Conservation (phyloP, 305 asterid species). For the Ilex paraguariensis region DNA sequence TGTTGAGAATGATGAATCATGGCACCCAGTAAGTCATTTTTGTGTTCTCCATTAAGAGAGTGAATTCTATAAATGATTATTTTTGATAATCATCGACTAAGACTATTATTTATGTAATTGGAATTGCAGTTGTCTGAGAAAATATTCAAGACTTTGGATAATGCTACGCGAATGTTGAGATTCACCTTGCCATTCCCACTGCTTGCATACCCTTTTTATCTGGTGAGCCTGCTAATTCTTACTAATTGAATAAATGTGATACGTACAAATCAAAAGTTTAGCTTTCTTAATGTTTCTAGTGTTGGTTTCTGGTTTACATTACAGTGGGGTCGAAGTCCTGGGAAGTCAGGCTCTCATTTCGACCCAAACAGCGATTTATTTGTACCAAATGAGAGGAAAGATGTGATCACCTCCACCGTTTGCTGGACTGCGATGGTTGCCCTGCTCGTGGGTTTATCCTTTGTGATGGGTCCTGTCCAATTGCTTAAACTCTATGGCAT, state of each 20-base stretch:
- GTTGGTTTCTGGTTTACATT: background rate
- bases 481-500: slow-evolving; percentile 64
- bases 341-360: slow-evolving; percentile 83
- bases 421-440: slow-evolving; percentile 76
- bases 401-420: slow-evolving; percentile 64
- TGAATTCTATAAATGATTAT: background rate
- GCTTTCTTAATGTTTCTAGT: no score
- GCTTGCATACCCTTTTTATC: slow-evolving; percentile 52
- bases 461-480: slow-evolving; percentile 50
- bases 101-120: background rate
- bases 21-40: slow-evolving; percentile 72
- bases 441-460: slow-evolving; percentile 43
- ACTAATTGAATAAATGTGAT: no score
- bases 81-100: background rate
- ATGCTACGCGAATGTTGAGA: slow-evolving; percentile 26
- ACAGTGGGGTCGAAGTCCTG: slow-evolving; percentile 91
- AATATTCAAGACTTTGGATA: slow-evolving; percentile 31
- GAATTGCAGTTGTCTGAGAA: slow-evolving; percentile 32
- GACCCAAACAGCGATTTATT: slow-evolving; percentile 67
- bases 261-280: no score
- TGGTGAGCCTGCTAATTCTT: slow-evolving; percentile 25
- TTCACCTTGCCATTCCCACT: slow-evolving; percentile 48
- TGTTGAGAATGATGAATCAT: slow-evolving; percentile 89
- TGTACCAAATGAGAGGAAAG: slow-evolving; percentile 49
- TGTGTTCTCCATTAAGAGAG: background rate